phyloP scores from a whole-genome alignment of 306 rosid species.

The Oxytropis ochrocephala region DNA sequence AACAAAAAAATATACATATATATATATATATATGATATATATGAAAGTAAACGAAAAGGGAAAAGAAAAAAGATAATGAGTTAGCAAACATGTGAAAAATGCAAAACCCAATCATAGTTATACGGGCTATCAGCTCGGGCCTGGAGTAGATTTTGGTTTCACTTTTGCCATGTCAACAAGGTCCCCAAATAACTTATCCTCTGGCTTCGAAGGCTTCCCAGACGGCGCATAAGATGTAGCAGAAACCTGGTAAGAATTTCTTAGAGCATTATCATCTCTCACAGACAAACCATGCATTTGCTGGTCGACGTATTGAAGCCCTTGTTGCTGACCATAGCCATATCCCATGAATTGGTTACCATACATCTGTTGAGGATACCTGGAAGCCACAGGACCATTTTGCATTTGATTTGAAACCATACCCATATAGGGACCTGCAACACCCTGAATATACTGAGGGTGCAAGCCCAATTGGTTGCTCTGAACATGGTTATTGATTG shows the following conservation, averaged over 20 bases:
- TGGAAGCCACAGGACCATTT: conserved; percentile 38
- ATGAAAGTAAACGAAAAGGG: conserved; percentile 19
- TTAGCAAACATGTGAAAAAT: conserved; percentile 30
- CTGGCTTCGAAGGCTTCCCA: conserved; percentile 75
- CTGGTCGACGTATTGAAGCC: conserved; percentile 59
- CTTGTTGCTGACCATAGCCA: conserved; percentile 77
- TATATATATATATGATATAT: conserved; percentile 19
- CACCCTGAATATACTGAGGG: conserved; percentile 39
- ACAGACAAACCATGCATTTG: conserved; percentile 76
- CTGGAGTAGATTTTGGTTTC: conserved; percentile 70
- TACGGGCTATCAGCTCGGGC: conserved; percentile 47
- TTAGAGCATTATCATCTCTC: conserved; percentile 48
- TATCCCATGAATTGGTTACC: conserved; percentile 62
- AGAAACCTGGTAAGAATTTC: conserved; percentile 60
- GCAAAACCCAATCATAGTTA: conserved; percentile 18
- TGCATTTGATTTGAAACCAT: conserved; percentile 56
- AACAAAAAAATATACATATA: conserved; percentile 30
- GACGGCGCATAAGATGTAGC: conserved; percentile 58
- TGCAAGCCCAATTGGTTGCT: conserved; percentile 52
- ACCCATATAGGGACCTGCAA: conserved; percentile 47
- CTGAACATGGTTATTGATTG: conserved; percentile 51
- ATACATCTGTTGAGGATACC: conserved; percentile 72
- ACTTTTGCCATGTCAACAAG: conserved; percentile 85
- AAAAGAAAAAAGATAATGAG: conserved; percentile 8
- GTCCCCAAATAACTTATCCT: conserved; percentile 92